Conservation (phyloP, 257 asterid genomes). For the Ballota nigra region DNA sequence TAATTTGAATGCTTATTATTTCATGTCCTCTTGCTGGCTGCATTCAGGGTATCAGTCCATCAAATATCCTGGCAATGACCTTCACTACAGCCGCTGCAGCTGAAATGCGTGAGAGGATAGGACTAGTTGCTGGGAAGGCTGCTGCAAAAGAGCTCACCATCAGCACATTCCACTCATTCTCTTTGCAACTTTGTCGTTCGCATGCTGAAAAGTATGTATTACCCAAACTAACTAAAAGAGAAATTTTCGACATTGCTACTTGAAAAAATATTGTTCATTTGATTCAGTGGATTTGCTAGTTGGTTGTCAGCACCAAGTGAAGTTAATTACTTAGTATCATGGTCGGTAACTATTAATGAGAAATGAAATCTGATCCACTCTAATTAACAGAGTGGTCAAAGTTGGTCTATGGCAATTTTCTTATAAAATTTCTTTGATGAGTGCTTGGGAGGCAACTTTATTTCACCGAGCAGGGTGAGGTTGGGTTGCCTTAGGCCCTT, state of each 20-base stretch:
- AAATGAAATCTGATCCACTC: not conserved
- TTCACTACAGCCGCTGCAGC: conserved; percentile 95
- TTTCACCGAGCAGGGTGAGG: not conserved
- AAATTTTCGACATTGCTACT: not conserved
- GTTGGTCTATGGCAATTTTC: not conserved
- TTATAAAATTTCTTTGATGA: conserved; percentile 1
- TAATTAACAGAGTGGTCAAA: not conserved
- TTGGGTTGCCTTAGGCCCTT: not conserved
- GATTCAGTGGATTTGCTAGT: not conserved
- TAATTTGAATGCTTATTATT: conserved; percentile 3
- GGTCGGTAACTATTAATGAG: not conserved
- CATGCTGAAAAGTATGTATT: conserved; percentile 91
- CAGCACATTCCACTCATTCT: conserved; percentile 97
- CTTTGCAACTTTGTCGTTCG: conserved; percentile 87
- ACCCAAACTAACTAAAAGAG: conserved; percentile 12
- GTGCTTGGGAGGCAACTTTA: not conserved
- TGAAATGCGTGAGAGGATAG: conserved; percentile 96
- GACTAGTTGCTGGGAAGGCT: conserved; percentile 81
- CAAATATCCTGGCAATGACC: conserved; percentile 94
- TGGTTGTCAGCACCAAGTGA: not conserved
- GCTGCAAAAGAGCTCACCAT: conserved; percentile 84
- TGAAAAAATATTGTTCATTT: conserved; percentile 3
- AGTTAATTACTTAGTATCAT: conserved; percentile 12
- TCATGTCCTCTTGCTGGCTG: conserved; percentile 11
- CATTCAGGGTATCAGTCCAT: conserved; percentile 71